A percentile compares a stretch with the other conserved stretches of the same genome.
Conservation (phyloP, 176 grass and related monocot species). For the Elaeis guineensis region DNA sequence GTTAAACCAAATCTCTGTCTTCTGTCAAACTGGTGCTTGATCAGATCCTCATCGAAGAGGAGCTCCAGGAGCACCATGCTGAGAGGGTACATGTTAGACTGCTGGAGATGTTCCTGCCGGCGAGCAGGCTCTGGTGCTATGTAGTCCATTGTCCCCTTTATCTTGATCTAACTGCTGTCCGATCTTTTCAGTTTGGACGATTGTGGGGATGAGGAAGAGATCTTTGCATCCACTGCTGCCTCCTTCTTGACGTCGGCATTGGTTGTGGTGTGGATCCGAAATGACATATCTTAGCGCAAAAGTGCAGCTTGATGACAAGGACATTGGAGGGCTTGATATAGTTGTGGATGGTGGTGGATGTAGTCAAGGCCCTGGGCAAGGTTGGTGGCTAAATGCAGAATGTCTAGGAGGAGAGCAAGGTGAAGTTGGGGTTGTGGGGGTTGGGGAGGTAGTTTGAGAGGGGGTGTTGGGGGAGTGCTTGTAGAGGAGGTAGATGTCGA, state of each 20-base stretch:
- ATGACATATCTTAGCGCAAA: conserved; percentile 46
- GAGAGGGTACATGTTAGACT: conserved; percentile 48
- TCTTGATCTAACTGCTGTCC: conserved; percentile 10
- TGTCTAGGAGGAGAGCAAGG: conserved; percentile 37
- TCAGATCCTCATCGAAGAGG: conserved; percentile 39
- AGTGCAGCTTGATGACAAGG: conserved; percentile 38
- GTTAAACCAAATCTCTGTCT: background rate
- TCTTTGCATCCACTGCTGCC: background rate
- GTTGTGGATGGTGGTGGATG: conserved; percentile 50
- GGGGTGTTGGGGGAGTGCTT: conserved; percentile 18
- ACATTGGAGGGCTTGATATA: conserved; percentile 31
- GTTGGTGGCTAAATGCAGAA: conserved; percentile 40
- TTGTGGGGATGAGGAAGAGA: no score
- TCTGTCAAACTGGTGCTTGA: conserved; percentile 38
- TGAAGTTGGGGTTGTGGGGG: conserved; percentile 32
- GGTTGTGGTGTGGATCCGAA: conserved; percentile 16
- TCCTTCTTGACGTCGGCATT: background rate
- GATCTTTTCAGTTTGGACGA: background rate
- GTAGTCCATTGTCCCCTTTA: conserved; percentile 22
- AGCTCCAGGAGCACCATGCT: conserved; percentile 52
- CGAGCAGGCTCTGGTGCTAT: conserved; percentile 22
- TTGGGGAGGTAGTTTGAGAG: conserved; percentile 48
- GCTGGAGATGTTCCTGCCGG: conserved; percentile 1
- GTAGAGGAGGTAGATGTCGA: conserved; percentile 61
- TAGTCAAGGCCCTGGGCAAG: conserved; percentile 56